Evolutionary conservation across 2,329 filamentous ascomycete genomes (phyloP).

Genomic region (Arthrobotrys sphaeroides): DNA sequence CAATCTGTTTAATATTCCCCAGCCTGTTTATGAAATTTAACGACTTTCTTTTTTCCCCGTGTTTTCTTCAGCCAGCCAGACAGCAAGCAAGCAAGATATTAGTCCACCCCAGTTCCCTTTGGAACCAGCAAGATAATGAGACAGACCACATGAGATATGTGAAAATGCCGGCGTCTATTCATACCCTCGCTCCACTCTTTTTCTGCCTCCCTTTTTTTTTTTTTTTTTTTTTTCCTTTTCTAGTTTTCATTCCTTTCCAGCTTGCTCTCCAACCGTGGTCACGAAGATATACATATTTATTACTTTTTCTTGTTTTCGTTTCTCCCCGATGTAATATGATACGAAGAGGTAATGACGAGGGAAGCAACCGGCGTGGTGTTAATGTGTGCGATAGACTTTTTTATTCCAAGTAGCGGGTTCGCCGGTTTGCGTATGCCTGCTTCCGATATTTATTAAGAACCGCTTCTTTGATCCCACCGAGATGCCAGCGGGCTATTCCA

Average conservation of each 20-base stretch:
- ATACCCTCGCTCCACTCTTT: conserved; percentile 4
- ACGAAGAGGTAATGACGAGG: conserved; percentile 11
- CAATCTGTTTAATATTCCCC: neutral
- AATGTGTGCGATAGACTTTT: conserved; percentile 46
- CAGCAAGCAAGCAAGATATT: neutral
- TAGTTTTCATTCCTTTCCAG: conserved; percentile 16
- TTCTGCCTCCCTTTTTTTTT: conserved; percentile 1
- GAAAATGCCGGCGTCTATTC: neutral
- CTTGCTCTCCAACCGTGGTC: neutral
- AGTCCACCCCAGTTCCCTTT: neutral
- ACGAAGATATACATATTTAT: conserved; percentile 43
- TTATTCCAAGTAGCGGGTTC: conserved; percentile 15
- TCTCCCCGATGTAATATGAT: conserved; percentile 32
- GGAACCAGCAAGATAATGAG: conserved; percentile 8
- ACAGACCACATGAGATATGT: conserved; percentile 34
- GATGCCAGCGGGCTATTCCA: neutral
- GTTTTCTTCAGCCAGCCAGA: conserved; percentile 9
- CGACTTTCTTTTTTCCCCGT: conserved; percentile 20
- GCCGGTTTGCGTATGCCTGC: conserved; percentile 11
- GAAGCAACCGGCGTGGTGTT: conserved; percentile 24
- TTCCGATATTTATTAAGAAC: neutral
- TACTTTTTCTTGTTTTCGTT: conserved; percentile 29
- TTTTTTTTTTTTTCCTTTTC: neutral
- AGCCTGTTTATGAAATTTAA: conserved; percentile 21
- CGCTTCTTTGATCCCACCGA: neutral